Base-by-base conservation (phyloP, 2,329 filamentous ascomycete species). In the Colletotrichum viniferum region DNA sequence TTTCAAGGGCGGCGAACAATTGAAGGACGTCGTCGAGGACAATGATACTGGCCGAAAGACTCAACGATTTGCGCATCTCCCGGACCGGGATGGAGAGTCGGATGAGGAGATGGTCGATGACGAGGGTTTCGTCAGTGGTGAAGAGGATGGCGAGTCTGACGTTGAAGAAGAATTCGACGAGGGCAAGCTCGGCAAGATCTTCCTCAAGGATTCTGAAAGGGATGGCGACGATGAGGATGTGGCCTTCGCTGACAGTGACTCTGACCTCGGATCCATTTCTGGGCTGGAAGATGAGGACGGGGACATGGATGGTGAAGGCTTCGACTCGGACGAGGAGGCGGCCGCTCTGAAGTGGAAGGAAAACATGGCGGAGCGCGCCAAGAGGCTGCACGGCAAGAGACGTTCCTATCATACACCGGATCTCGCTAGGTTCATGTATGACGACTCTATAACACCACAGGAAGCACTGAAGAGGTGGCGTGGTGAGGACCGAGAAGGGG, bases 241-340 rank as follows among this genome's bases (percentile, higher is more conserved):
- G 73, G 95, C 93, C 2, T 99, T 98, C 86, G 97, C 97, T 16
- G 97, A 99, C 81, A 98, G 95, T 81, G 97, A 99, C 83, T 99
- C 97, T 0, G 97, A 99, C 82, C 89, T 99, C 6, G 97, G 97
- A 8, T 98, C 96, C 5, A 85, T 98, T 77, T 98, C 95, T 10
- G 87, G 85, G 1, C 86, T 86, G 7, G 89, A 90, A 4, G 86
- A 87, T 3, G 84, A 84, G 1, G 87, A 87, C 24, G 86, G 86
- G 5, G 86, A 85, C 2, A 36, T 38, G 61, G 85, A 84, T 1
- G 84, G 87, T 1, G 89, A 91, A n/a, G 90, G 91, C n/a, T 82
- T 84, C 62, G 83, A 86, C 67, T 90, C 88, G 3, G 90, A 90
- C 21, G 94, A 95, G 68, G 95, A 96, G 63, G 93, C 94, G 52